Conservation (phyloP, 768 basidiomycete species). For the Tulasnella sp. region DNA sequence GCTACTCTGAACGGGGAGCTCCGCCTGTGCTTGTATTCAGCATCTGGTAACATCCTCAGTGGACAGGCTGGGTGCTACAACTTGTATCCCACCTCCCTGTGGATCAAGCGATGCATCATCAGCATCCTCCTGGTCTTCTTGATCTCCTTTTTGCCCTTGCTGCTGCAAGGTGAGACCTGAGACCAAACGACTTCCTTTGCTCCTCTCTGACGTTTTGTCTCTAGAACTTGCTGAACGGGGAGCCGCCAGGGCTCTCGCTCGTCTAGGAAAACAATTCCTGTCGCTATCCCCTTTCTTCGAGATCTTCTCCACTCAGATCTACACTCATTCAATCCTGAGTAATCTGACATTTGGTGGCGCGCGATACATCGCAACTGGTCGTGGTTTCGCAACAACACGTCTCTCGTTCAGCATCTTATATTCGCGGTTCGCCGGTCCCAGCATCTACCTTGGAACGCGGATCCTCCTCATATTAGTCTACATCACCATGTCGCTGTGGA, state of each 20-base stretch:
- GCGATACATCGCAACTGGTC: constrained; percentile 92
- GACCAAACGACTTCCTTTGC: not conserved
- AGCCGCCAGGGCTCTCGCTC: constrained; percentile 78
- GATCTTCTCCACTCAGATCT: constrained; percentile 98
- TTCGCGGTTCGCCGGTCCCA: constrained; percentile 39
- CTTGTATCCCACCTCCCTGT: constrained; percentile 80
- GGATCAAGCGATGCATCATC: constrained; percentile 94
- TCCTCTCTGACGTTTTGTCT: constrained; percentile 20
- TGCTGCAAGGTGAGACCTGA: constrained; percentile 68
- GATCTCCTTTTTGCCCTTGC: constrained; percentile 88
- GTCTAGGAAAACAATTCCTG: constrained; percentile 85
- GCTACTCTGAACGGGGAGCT: constrained; percentile 81
- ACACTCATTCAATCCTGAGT: constrained; percentile 92
- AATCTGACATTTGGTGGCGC: constrained; percentile 97
- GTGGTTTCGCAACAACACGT: constrained; percentile 38
- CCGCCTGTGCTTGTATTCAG: constrained; percentile 64
- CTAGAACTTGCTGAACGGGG: constrained; percentile 95
- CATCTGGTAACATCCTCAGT: constrained; percentile 56
- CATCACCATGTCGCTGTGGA: constrained; percentile 34
- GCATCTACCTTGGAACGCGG: constrained; percentile 36
- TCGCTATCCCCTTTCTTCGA: constrained; percentile 94
- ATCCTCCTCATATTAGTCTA: constrained; percentile 34
- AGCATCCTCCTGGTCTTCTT: constrained; percentile 97
- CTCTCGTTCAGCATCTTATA: constrained; percentile 38
- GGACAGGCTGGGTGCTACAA: constrained; percentile 88